Evolutionary conservation across 208 protist species (phyloP), one percentile per base, ranked within the genome.

Genomic region (Naegleria lovaniensis): DNA sequence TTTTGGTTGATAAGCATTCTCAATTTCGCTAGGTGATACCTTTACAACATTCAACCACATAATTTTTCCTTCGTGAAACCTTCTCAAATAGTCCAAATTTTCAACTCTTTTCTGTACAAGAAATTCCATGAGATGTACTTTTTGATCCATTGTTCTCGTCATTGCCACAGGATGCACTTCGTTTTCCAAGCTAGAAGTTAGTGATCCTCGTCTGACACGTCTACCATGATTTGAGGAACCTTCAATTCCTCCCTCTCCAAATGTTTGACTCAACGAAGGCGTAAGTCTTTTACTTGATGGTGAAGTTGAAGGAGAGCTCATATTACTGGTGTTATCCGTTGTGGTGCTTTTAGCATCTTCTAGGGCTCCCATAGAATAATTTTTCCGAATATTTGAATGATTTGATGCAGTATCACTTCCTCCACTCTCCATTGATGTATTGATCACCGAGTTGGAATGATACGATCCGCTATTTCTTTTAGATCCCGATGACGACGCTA

Each of bases 41-140:
- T 88, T 88, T 52, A 58, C 39, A 55, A 38, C 55, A 58, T 88
- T 88, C 41, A 88, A 16, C 84, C 84, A 88, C 9, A 58, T 16
- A 36, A 38, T 43, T 39, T 88, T 5, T 33, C 84, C 84, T 55
- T 87, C 83, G 15, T 87, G 83, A 9, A 87, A 22, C 33, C 38
- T 22, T n/a, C 40, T 87, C 9, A 87, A 1, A 87, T 87, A 87
- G 19, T 87, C 83, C 36, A 87, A 51, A 87, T 87, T 87, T 41
- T 87, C 40, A 0, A 87, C 39, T 87, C 83, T 40, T n/a, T 87
- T 87, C 25, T 87, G 15, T 11, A 87, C 83, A 48, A 87, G 13
- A 87, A 40, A 87, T 87, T 87, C 83, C 33, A 87, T 41, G 16
- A 87, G 19, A 52, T 0, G 39, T 51, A 25, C 40, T 38, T 87